phyloP scores from a whole-genome alignment of 805 yeast genomes.

The Lipomyces yamanashiensis region DNA sequence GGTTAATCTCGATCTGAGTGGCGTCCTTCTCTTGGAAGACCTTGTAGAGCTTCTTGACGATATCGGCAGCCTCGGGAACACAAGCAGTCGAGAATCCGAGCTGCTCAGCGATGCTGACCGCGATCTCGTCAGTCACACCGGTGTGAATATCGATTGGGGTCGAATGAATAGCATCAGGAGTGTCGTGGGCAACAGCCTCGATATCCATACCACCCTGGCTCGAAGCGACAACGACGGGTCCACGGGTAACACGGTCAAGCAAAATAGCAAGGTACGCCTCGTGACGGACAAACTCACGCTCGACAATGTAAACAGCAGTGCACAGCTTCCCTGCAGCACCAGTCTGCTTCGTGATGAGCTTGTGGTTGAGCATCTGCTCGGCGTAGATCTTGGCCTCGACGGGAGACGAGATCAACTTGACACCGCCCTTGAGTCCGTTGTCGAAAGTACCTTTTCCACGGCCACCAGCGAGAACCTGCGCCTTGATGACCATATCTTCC shows the following conservation, averaged over 20 bases:
- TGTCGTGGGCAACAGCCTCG: constrained; percentile 93
- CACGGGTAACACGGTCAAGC: constrained; percentile 89
- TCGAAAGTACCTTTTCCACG: constrained; percentile 99
- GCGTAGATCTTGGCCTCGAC: constrained; percentile 88
- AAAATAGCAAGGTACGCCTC: constrained; percentile 95
- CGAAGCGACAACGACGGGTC: constrained; percentile 92
- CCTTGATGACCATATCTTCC: constrained; percentile 90
- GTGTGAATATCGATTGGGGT: constrained; percentile 74
- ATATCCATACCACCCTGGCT: constrained; percentile 99
- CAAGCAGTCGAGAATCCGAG: constrained; percentile 83
- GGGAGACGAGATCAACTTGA: constrained; percentile 81
- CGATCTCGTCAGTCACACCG: constrained; percentile 81
- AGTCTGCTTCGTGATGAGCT: constrained; percentile 95
- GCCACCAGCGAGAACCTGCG: constrained; percentile 99
- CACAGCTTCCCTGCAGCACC: constrained; percentile 97
- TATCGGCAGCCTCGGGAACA: constrained; percentile 81
- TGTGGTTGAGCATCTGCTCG: constrained; percentile 86
- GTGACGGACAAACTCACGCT: constrained; percentile 89
- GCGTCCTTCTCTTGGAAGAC: constrained; percentile 92
- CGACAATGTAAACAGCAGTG: constrained; percentile 93
- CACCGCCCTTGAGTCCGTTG: constrained; percentile 95
- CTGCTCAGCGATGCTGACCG: constrained; percentile 73
- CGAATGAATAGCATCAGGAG: constrained; percentile 90
- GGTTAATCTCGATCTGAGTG: constrained; percentile 98
- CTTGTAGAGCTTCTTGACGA: constrained; percentile 84